Evolutionary conservation across 306 rosid genomes (phyloP).

Genomic region (Begonia masoniana): DNA sequence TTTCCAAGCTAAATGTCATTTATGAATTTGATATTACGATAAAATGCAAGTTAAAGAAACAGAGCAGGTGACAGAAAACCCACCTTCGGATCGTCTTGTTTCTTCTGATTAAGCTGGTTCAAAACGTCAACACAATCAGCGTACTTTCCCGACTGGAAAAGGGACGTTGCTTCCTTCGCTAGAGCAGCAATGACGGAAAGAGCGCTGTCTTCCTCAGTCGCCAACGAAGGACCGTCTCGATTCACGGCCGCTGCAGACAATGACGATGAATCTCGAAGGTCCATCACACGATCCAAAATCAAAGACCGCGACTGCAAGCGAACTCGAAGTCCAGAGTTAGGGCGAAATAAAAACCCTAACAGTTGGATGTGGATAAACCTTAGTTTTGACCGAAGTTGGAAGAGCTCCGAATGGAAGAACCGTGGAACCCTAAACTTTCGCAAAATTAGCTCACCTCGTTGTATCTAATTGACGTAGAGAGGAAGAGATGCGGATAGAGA

Average conservation of each 20-base stretch:
- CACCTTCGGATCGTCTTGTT: slow-evolving; percentile 85
- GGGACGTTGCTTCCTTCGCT: slow-evolving; percentile 75
- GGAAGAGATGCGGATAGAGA: slow-evolving; percentile 4
- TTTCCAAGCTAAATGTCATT: neutral
- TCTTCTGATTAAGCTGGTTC: slow-evolving; percentile 61
- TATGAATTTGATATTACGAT: neutral
- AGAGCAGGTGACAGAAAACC: neutral
- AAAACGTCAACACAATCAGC: slow-evolving; percentile 57
- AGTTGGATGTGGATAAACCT: slow-evolving; percentile 11
- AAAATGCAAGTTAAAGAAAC: neutral
- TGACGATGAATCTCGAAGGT: slow-evolving; percentile 50
- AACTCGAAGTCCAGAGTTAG: slow-evolving; percentile 1
- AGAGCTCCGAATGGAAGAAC: slow-evolving; percentile 7
- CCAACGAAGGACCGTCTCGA: slow-evolving; percentile 48
- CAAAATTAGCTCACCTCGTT: slow-evolving; percentile 12
- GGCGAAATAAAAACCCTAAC: slow-evolving; percentile 4
- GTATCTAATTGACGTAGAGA: slow-evolving; percentile 7
- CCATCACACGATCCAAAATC: slow-evolving; percentile 77
- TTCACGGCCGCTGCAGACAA: slow-evolving; percentile 28
- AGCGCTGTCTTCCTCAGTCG: slow-evolving; percentile 53
- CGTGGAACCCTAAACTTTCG: slow-evolving; percentile 19
- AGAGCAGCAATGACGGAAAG: slow-evolving; percentile 38
- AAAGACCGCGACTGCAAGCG: slow-evolving; percentile 6
- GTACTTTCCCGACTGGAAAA: slow-evolving; percentile 76
- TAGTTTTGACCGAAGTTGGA: slow-evolving; percentile 1